Conservation (phyloP, 164 flowering plant genomes). For the Amborella trichopoda region DNA sequence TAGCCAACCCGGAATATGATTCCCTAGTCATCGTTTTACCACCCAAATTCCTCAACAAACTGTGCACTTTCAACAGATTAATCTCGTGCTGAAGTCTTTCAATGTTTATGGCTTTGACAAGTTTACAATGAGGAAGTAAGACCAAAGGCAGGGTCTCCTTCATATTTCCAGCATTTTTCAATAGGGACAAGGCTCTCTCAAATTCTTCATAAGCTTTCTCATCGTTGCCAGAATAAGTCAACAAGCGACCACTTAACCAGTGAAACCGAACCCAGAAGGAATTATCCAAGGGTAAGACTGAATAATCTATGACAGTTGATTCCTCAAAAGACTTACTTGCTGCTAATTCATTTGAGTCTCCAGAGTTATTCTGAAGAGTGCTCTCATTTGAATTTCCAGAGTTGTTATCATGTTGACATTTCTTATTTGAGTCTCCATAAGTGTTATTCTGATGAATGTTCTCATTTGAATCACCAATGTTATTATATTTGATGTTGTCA, state of each 20-base stretch:
- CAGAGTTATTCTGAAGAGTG: slow-evolving; percentile 8
- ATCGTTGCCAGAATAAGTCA: slow-evolving; percentile 49
- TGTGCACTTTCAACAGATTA: slow-evolving; percentile 50
- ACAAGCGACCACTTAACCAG: slow-evolving; percentile 81
- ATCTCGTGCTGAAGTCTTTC: slow-evolving; percentile 64
- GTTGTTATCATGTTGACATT: no score
- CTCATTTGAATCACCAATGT: no score
- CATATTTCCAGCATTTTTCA: slow-evolving; percentile 24
- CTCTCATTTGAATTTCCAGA: no score
- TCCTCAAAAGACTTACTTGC: slow-evolving; percentile 5
- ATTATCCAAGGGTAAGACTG: slow-evolving; percentile 20
- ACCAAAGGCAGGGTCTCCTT: slow-evolving; percentile 22
- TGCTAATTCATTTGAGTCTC: slow-evolving; percentile 8
- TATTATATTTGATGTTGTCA: no score
- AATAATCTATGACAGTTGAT: slow-evolving; percentile 8
- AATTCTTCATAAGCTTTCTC: slow-evolving; percentile 64
- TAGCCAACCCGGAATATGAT: slow-evolving; percentile 52
- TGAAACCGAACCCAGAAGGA: slow-evolving; percentile 74
- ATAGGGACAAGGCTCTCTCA: slow-evolving; percentile 39
- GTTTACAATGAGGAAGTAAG: slow-evolving; percentile 50
- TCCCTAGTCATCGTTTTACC: slow-evolving; percentile 56
- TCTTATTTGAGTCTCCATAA: no score
- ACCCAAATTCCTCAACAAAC: slow-evolving; percentile 34
- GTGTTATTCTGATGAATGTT: no score
- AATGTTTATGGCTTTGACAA: slow-evolving; percentile 36